Percentiles rank a stretch among this genome's conserved stretches.
phyloP scores from a whole-genome alignment of 345 rosid species.

The Dimocarpus longan region DNA sequence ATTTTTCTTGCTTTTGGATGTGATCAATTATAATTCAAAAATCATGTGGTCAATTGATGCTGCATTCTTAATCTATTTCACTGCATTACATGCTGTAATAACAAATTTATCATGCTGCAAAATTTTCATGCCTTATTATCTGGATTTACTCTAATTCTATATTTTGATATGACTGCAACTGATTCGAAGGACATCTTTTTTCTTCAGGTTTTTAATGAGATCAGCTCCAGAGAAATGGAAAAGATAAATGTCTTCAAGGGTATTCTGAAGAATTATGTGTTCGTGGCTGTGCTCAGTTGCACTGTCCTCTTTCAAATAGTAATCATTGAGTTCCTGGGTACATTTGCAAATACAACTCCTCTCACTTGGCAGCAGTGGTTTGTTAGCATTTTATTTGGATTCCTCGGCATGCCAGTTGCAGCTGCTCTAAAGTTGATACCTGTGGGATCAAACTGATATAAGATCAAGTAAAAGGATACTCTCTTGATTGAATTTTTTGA shows the following conservation, averaged over 20 bases:
- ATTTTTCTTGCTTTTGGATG: neutral
- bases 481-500: neutral
- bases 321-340: conserved; percentile 66
- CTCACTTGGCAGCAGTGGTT: conserved; percentile 76
- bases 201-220: conserved; percentile 68
- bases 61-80: neutral
- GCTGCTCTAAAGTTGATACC: conserved; percentile 81
- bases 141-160: neutral
- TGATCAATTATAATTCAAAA: neutral
- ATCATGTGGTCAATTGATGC: no score
- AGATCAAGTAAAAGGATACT: neutral
- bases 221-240: conserved; percentile 83
- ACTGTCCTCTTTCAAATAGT: conserved; percentile 68
- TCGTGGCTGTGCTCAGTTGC: conserved; percentile 53
- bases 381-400: conserved; percentile 67
- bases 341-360: conserved; percentile 77
- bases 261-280: conserved; percentile 62
- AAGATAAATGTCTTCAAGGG: conserved; percentile 75
- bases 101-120: neutral
- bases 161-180: conserved; percentile 15
- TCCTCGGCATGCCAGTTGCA: conserved; percentile 95
- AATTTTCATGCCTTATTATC: neutral
- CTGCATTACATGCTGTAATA: neutral
- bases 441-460: conserved; percentile 46
- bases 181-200: neutral